Conservation (phyloP, 2,329 filamentous ascomycete species). For the Colletotrichum lindemuthianum region DNA sequence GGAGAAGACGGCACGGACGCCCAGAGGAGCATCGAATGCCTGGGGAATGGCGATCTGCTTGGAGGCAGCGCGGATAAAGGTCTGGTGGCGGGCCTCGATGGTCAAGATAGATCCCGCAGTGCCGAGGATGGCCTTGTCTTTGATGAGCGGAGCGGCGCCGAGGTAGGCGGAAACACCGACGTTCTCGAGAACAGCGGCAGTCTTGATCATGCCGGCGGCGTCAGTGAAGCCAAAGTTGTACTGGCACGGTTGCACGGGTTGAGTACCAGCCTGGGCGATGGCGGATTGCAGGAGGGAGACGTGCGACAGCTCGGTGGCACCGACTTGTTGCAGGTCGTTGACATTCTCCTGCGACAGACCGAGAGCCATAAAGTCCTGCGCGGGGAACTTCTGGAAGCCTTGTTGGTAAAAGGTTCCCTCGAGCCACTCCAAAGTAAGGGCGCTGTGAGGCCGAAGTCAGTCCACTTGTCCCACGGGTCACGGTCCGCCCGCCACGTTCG, state of each 20-base stretch:
- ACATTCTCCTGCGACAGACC: slow-evolving; percentile 66
- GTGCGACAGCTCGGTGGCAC: slow-evolving; percentile 52
- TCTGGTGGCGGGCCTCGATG: slow-evolving; percentile 78
- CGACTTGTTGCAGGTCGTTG: slow-evolving; percentile 48
- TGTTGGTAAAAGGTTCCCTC: slow-evolving; percentile 78
- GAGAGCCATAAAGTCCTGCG: slow-evolving; percentile 70
- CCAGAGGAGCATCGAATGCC: slow-evolving; percentile 76
- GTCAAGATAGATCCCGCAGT: slow-evolving; percentile 77
- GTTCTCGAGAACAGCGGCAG: slow-evolving; percentile 76
- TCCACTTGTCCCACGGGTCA: neutral
- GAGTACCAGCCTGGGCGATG: slow-evolving; percentile 69
- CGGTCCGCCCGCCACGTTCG: neutral
- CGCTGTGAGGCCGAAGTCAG: slow-evolving; percentile 52
- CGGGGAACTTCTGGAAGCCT: slow-evolving; percentile 74
- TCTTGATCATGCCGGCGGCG: slow-evolving; percentile 73
- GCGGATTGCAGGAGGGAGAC: slow-evolving; percentile 68
- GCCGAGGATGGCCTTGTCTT: slow-evolving; percentile 67
- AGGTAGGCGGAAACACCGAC: slow-evolving; percentile 80
- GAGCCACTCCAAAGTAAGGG: slow-evolving; percentile 79
- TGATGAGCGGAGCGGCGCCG: slow-evolving; percentile 74
- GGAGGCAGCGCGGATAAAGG: slow-evolving; percentile 72
- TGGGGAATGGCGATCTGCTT: slow-evolving; percentile 70
- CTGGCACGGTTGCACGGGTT: slow-evolving; percentile 74
- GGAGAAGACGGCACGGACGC: slow-evolving; percentile 76
- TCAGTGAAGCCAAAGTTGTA: slow-evolving; percentile 79